Percentiles rank a stretch among this genome's conserved stretches.
Evolutionary conservation across 257 asterid species (phyloP).

Genomic region (Coffea eugenioides): DNA sequence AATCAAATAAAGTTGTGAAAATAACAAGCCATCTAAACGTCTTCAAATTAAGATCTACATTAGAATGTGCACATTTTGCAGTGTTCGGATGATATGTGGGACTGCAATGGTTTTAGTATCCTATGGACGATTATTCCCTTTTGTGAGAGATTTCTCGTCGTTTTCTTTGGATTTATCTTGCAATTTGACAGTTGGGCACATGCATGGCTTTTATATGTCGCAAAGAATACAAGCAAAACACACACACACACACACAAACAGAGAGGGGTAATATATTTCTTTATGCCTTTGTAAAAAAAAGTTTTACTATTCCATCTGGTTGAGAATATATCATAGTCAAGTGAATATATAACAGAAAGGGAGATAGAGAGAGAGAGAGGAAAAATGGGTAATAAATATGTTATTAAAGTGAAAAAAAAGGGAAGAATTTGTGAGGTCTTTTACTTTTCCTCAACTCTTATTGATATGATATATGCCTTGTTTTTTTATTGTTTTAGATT

Average conservation of each 20-base stretch:
- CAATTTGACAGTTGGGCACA: slow-evolving; percentile 40
- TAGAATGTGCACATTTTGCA: slow-evolving; percentile 14
- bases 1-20: no score
- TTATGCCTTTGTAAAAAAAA: no score
- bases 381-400: neutral
- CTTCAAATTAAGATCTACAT: neutral
- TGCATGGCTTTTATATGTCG: slow-evolving; percentile 42
- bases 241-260: no score
- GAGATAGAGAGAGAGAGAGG: neutral
- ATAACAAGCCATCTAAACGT: no score
- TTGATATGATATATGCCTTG: neutral
- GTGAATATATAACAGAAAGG: no score
- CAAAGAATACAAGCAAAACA: neutral
- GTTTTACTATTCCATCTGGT: no score
- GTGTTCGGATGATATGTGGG: slow-evolving; percentile 21
- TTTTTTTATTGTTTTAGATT: no score
- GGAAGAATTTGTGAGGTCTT: neutral
- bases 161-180: slow-evolving; percentile 42
- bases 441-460: neutral
- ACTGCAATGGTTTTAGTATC: slow-evolving; percentile 25
- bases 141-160: slow-evolving; percentile 50
- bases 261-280: no score
- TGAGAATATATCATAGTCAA: no score
- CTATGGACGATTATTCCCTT: slow-evolving; percentile 64
- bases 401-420: neutral